These are phyloP conservation scores for Alternaria panax DNA, from an alignment of 2,329 filamentous ascomycete genomes.

Conservation along the genomic window DNA sequence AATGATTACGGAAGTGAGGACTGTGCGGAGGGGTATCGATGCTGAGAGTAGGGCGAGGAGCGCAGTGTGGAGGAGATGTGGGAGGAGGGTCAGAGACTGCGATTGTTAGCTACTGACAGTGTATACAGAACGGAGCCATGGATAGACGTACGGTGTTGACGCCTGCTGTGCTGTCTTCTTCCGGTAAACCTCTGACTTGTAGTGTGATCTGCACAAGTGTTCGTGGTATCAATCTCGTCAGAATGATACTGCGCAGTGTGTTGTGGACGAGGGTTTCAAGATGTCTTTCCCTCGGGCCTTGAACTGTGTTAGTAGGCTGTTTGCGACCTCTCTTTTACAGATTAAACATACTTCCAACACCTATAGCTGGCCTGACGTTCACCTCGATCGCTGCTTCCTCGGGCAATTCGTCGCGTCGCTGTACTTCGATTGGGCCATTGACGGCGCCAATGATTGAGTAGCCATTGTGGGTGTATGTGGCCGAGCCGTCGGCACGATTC, in stretches of 20 bases:
- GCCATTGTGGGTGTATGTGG: conserved; percentile 75
- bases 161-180: conserved; percentile 70
- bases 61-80: conserved; percentile 81
- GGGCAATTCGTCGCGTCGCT: conserved; percentile 85
- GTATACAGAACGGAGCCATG: conserved; percentile 10
- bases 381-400: conserved; percentile 93
- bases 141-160: conserved; percentile 61
- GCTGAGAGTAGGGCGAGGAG: conserved; percentile 85
- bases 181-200: conserved; percentile 75
- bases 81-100: conserved; percentile 80
- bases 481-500: conserved; percentile 79
- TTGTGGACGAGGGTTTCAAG: conserved; percentile 78
- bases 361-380: conserved; percentile 82
- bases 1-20: conserved; percentile 80
- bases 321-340: not conserved
- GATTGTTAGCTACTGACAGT: conserved; percentile 6
- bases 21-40: conserved; percentile 78
- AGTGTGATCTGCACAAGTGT: conserved; percentile 81
- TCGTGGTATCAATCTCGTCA: conserved; percentile 77
- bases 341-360: conserved; percentile 69
- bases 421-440: conserved; percentile 92
- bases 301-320: not conserved
- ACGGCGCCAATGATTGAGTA: conserved; percentile 85
- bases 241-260: conserved; percentile 75
- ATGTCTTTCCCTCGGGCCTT: conserved; percentile 67